Conservation (phyloP, 2,329 filamentous ascomycete genomes). For the Aspergillus sp. region DNA sequence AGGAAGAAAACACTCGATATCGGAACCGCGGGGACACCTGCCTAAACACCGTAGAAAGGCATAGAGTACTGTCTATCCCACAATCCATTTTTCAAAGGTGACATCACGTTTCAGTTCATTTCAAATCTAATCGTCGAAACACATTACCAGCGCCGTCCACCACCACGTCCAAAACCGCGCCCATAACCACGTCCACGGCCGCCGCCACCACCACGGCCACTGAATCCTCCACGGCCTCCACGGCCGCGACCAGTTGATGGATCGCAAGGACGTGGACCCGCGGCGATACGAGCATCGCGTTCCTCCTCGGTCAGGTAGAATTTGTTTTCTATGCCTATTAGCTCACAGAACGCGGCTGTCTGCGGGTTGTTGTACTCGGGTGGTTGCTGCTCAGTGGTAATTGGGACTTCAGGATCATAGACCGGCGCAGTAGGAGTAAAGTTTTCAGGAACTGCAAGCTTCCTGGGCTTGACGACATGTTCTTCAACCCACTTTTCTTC, state of each 20-base stretch:
- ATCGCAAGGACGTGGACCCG: conserved; percentile 52
- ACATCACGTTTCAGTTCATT: not conserved
- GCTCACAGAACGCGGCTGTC: conserved; percentile 74
- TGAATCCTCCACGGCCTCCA: conserved; percentile 19
- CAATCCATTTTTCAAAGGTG: not conserved
- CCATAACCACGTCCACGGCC: conserved; percentile 12
- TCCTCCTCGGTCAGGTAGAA: conserved; percentile 75
- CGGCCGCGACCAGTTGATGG: conserved; percentile 21
- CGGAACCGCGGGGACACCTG: not conserved
- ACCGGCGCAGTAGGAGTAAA: conserved; percentile 75
- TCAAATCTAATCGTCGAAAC: not conserved
- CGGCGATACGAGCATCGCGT: conserved; percentile 56
- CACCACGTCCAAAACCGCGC: not conserved
- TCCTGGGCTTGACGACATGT: conserved; percentile 63
- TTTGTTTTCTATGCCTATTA: conserved; percentile 74
- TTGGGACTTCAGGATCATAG: conserved; percentile 59
- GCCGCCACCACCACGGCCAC: conserved; percentile 23
- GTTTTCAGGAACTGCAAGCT: conserved; percentile 71
- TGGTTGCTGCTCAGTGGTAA: conserved; percentile 63
- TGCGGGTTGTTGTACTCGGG: conserved; percentile 85
- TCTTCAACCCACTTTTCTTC: conserved; percentile 79
- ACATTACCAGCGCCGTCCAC: not conserved
- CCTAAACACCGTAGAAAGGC: not conserved
- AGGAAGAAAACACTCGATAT: not conserved
- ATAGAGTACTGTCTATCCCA: not conserved